phyloP scores from a whole-genome alignment of 169 alveolate genomes.

The Amoebophrya sp. region DNA sequence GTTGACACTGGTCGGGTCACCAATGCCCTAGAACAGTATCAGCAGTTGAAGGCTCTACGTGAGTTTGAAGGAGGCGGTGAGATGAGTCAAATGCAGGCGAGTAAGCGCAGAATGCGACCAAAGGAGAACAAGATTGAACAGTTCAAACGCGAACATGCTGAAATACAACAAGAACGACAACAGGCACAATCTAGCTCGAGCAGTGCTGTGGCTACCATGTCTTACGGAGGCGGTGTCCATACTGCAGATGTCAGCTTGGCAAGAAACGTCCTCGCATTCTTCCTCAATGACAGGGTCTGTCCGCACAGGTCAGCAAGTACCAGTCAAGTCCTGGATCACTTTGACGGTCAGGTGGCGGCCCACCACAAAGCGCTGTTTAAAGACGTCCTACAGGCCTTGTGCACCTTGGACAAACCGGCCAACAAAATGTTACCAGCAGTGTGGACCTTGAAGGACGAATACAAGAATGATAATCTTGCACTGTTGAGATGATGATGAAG shows the following conservation, averaged over 20 bases:
- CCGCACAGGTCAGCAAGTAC: not conserved
- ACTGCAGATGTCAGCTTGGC: not conserved
- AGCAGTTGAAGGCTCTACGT: not conserved
- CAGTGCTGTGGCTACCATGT: too few relatives aligned
- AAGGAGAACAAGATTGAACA: not conserved
- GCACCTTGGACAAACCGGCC: not conserved
- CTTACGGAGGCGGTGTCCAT: too few relatives aligned
- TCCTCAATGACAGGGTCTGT: not conserved
- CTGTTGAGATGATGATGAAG: too few relatives aligned
- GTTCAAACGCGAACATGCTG: not conserved
- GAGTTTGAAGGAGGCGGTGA: not conserved
- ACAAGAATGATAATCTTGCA: too few relatives aligned
- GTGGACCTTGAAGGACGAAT: not conserved
- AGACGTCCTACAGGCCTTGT: not conserved
- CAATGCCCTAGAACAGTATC: not conserved
- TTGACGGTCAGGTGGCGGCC: not conserved
- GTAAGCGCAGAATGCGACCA: not conserved
- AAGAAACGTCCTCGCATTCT: not conserved
- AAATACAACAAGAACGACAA: not conserved
- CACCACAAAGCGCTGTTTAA: not conserved
- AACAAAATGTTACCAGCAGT: not conserved
- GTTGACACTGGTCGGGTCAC: not conserved
- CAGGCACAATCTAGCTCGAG: too few relatives aligned
- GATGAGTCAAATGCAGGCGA: not conserved
- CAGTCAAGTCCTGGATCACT: not conserved